phyloP scores from a whole-genome alignment of 768 basidiomycete genomes.

The Crepidotus variabilis region DNA sequence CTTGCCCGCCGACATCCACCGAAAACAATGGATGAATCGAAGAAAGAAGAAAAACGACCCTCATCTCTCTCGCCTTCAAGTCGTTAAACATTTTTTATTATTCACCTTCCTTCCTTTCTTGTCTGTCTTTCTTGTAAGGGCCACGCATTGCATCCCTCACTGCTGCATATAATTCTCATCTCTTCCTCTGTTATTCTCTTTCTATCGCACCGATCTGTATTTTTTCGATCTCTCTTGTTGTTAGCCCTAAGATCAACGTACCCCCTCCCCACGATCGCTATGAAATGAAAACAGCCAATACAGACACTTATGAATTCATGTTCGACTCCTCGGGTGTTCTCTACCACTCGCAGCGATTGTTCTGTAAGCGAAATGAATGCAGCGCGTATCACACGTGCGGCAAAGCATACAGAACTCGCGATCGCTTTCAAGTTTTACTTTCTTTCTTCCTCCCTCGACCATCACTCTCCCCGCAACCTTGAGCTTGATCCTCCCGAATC shows the following conservation, averaged over 20 bases:
- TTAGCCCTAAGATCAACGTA: conserved; percentile 17
- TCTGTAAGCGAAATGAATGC: conserved; percentile 16
- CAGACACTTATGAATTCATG: neutral
- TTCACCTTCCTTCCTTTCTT: neutral
- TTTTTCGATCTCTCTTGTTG: conserved; percentile 18
- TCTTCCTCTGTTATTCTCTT: neutral
- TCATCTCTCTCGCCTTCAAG: neutral
- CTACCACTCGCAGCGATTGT: neutral
- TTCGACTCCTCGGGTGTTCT: neutral
- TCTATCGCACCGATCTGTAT: conserved; percentile 15
- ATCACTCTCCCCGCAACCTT: conserved; percentile 10
- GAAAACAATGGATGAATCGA: neutral
- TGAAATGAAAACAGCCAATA: conserved; percentile 15
- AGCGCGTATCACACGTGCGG: conserved; percentile 20
- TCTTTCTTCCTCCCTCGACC: conserved; percentile 2
- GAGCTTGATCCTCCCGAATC: neutral
- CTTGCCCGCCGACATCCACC: neutral
- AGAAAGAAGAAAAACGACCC: conserved; percentile 1
- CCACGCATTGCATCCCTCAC: neutral
- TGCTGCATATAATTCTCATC: conserved; percentile 17
- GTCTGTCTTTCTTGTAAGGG: neutral
- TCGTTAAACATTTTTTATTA: neutral
- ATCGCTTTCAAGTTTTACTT: conserved; percentile 6
- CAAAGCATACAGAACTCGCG: conserved; percentile 1
- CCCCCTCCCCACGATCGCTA: conserved; percentile 7